A percentile compares a stretch with the other conserved stretches of the same genome.
Evolutionary conservation across 1,139 yeast genomes (phyloP).

Genomic region (Protomyces pachydermus): DNA sequence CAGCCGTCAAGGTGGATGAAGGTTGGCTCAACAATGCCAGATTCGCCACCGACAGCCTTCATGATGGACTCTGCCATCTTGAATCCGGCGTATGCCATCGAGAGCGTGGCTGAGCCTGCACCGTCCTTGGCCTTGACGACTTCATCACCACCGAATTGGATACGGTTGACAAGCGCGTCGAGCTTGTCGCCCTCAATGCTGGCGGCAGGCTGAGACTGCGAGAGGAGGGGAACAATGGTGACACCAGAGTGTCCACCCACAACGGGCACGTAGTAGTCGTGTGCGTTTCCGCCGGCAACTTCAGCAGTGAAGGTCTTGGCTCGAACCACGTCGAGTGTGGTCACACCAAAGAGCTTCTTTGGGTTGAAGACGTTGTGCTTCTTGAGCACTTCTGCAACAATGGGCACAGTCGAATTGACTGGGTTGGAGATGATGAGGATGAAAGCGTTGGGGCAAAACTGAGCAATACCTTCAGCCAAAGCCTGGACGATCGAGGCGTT

Average conservation of each 20-base stretch:
- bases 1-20: conserved; percentile 47
- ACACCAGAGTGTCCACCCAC: conserved; percentile 99
- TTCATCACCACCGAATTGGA: conserved; percentile 98
- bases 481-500: conserved; percentile 94
- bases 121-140: conserved; percentile 98
- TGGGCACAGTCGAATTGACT: conserved; percentile 97
- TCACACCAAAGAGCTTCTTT: conserved; percentile 89
- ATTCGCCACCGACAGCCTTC: conserved; percentile 26
- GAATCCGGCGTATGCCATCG: conserved; percentile 97
- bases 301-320: conserved; percentile 86
- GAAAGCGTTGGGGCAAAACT: conserved; percentile 80
- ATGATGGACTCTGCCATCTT: conserved; percentile 24
- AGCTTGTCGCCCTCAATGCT: conserved; percentile 46
- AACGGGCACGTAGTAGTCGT: conserved; percentile 49
- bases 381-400: conserved; percentile 91
- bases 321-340: conserved; percentile 91
- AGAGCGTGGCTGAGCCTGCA: conserved; percentile 97
- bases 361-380: conserved; percentile 84
- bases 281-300: conserved; percentile 54
- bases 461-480: conserved; percentile 83
- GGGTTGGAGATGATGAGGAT: conserved; percentile 91
- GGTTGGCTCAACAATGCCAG: conserved; percentile 50
- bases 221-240: conserved; percentile 91
- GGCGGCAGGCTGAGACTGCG: conserved; percentile 55
- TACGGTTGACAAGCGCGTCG: conserved; percentile 79